A percentile compares a stretch with the other conserved stretches of the same genome.
These are phyloP conservation scores for Fusarium algeriense DNA, from an alignment of 2,329 filamentous ascomycete genomes.

Conservation along the genomic window DNA sequence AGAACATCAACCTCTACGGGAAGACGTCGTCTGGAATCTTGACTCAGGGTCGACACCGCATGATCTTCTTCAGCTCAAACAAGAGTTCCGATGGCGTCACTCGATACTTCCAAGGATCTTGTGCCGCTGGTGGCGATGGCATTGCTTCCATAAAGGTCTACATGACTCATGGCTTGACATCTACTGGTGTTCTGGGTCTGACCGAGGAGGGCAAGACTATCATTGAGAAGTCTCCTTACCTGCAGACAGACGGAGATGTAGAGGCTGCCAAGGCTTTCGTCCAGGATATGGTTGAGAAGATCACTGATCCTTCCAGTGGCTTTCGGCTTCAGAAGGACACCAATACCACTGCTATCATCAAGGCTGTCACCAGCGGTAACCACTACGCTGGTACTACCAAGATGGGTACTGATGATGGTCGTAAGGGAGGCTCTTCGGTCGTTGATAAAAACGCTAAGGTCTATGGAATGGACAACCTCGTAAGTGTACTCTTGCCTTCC, in stretches of 20 bases:
- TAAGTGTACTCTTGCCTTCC: background rate
- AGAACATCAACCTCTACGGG: constrained; percentile 74
- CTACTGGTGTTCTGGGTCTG: constrained; percentile 72
- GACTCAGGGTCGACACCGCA: constrained; percentile 72
- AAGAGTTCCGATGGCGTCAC: constrained; percentile 68
- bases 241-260: constrained; percentile 69
- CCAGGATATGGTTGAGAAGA: constrained; percentile 67
- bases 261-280: constrained; percentile 74
- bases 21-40: constrained; percentile 68
- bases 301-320: constrained; percentile 52
- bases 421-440: constrained; percentile 65
- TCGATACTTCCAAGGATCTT: constrained; percentile 75
- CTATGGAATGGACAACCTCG: constrained; percentile 74
- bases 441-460: constrained; percentile 73
- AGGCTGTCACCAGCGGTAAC: constrained; percentile 53
- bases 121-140: constrained; percentile 70
- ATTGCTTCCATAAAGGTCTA: constrained; percentile 68
- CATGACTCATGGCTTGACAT: constrained; percentile 72
- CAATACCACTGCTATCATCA: constrained; percentile 47
- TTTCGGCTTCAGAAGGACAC: constrained; percentile 25
- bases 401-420: constrained; percentile 68
- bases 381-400: constrained; percentile 71
- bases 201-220: constrained; percentile 66
- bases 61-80: constrained; percentile 68
- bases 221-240: constrained; percentile 70